phyloP scores from a whole-genome alignment of 2,329 filamentous ascomycete genomes.

The Rutstroemia sydowiana region DNA sequence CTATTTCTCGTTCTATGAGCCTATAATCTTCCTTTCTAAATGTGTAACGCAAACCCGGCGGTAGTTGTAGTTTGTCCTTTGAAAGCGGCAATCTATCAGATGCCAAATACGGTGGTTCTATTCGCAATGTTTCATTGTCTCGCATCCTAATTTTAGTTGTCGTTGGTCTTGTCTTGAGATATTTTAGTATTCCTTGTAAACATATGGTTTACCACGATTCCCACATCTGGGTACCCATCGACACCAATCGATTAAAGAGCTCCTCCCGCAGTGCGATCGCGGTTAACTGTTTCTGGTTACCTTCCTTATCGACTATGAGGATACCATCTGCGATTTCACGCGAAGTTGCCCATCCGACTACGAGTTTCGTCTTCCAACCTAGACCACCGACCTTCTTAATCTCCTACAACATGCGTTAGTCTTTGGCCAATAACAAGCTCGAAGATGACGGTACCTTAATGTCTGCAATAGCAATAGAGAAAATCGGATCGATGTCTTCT shows the following conservation, averaged over 20 bases:
- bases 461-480: slow-evolving; percentile 63
- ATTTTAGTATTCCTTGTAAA: too few relatives aligned
- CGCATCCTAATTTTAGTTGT: too few relatives aligned
- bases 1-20: too few relatives aligned
- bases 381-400: slow-evolving; percentile 74
- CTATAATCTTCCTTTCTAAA: too few relatives aligned
- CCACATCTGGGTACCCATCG: slow-evolving; percentile 78
- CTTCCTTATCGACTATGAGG: slow-evolving; percentile 38
- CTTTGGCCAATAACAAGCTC: background rate
- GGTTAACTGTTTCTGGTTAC: slow-evolving; percentile 55
- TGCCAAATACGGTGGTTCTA: too few relatives aligned
- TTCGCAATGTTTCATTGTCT: too few relatives aligned
- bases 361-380: slow-evolving; percentile 77
- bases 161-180: too few relatives aligned
- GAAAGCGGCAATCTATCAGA: too few relatives aligned
- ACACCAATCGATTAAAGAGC: slow-evolving; percentile 70
- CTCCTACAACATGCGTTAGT: slow-evolving; percentile 35
- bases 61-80: too few relatives aligned
- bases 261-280: slow-evolving; percentile 68
- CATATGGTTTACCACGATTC: slow-evolving; percentile 53
- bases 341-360: slow-evolving; percentile 72
- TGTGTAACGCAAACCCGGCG: too few relatives aligned
- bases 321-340: slow-evolving; percentile 66
- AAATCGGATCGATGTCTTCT: slow-evolving; percentile 51
- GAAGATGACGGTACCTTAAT: slow-evolving; percentile 37